A percentile compares a stretch with the other conserved stretches of the same genome.
Evolutionary conservation across 2,329 filamentous ascomycete genomes (phyloP).

Genomic region (Triangularia verruculosa): DNA sequence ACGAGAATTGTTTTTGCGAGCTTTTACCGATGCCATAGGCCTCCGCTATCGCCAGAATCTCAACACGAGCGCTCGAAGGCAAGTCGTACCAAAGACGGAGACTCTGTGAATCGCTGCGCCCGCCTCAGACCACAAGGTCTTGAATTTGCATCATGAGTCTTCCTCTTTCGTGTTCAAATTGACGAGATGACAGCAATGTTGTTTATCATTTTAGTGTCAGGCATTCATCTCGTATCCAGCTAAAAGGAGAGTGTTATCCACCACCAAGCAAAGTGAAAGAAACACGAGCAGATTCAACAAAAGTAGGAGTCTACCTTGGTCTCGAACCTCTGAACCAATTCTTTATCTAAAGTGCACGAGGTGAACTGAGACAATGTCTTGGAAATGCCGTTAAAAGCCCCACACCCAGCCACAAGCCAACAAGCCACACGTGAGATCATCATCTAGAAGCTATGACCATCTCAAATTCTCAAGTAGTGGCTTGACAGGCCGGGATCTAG

Average conservation of each 20-base stretch:
- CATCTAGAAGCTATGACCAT: neutral
- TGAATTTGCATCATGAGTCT: neutral
- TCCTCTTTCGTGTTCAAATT: neutral
- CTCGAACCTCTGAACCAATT: neutral
- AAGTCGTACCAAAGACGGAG: too few relatives aligned
- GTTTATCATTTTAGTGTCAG: neutral
- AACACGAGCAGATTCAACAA: too few relatives aligned
- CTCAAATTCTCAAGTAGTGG: neutral
- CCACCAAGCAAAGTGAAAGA: neutral
- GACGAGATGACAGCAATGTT: neutral
- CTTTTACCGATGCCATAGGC: neutral
- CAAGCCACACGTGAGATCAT: neutral
- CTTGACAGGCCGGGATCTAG: neutral
- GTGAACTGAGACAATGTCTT: neutral
- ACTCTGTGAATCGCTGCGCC: neutral
- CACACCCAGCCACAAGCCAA: neutral
- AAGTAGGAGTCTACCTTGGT: neutral
- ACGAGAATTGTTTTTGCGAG: neutral
- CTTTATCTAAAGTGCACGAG: neutral
- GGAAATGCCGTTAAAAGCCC: neutral
- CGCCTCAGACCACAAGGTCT: neutral
- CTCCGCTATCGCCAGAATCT: neutral
- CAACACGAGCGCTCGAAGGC: neutral
- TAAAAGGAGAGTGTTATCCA: neutral
- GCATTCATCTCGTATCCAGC: neutral